Conservation (phyloP, 306 rosid species). For the Prunus dulcis region DNA sequence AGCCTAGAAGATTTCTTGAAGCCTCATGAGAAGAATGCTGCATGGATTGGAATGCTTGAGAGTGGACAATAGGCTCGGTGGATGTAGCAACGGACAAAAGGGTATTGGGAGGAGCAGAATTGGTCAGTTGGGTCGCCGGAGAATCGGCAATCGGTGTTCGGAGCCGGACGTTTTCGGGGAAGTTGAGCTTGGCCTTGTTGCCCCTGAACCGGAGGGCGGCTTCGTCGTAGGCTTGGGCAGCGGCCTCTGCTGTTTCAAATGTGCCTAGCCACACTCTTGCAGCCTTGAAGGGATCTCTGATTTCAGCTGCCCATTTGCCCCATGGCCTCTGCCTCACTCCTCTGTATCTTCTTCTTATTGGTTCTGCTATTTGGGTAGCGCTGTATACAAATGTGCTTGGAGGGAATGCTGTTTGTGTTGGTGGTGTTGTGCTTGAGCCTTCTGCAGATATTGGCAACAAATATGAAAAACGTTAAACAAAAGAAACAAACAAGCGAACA, state of each 20-base stretch:
- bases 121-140: constrained; percentile 10
- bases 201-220: constrained; percentile 53
- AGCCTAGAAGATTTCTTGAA: not conserved
- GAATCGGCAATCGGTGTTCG: constrained; percentile 13
- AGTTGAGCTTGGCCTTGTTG: constrained; percentile 50
- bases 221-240: constrained; percentile 45
- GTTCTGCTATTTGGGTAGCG: constrained; percentile 8
- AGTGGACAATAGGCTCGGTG: constrained; percentile 43
- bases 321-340: constrained; percentile 55
- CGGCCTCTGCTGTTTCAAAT: constrained; percentile 45
- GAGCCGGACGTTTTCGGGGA: constrained; percentile 48
- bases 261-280: constrained; percentile 53
- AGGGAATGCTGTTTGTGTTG: not conserved
- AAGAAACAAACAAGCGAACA: not conserved
- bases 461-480: not conserved
- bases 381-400: constrained; percentile 27
- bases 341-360: constrained; percentile 41
- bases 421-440: not conserved
- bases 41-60: constrained; percentile 19
- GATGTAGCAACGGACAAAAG: constrained; percentile 39
- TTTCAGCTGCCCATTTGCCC: constrained; percentile 58
- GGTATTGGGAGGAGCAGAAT: constrained; percentile 21
- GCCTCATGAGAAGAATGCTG: not conserved
- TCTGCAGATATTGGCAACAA: not conserved
- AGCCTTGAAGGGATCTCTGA: constrained; percentile 47